phyloP scores from a whole-genome alignment of 768 basidiomycete species.

The Hypholoma sublateritium region DNA sequence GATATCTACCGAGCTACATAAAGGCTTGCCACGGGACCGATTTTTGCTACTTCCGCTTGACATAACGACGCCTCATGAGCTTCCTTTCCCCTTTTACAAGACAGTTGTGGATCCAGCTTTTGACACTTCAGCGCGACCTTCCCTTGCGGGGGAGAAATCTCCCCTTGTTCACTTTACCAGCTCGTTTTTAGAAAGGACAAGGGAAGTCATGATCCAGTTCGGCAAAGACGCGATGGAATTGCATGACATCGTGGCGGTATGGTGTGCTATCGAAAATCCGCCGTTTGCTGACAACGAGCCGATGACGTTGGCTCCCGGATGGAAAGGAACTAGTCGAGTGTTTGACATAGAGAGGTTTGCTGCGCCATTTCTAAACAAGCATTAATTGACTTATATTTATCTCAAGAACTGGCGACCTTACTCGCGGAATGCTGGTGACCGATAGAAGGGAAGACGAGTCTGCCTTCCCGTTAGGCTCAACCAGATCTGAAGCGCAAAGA shows the following conservation, averaged over 20 bases:
- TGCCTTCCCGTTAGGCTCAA: constrained; percentile 66
- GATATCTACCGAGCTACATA: constrained; percentile 33
- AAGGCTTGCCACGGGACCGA: constrained; percentile 60
- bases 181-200: constrained; percentile 71
- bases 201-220: constrained; percentile 75
- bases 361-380: neutral
- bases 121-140: constrained; percentile 46
- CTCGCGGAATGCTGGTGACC: constrained; percentile 85
- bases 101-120: constrained; percentile 63
- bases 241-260: constrained; percentile 88
- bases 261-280: constrained; percentile 80
- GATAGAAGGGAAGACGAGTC: constrained; percentile 69
- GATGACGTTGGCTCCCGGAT: constrained; percentile 43
- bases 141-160: constrained; percentile 44
- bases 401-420: constrained; percentile 69
- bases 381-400: neutral
- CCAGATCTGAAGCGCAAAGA: constrained; percentile 60
- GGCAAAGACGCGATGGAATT: constrained; percentile 88
- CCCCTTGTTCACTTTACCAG: constrained; percentile 78
- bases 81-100: constrained; percentile 69
- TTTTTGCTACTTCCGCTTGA: constrained; percentile 78
- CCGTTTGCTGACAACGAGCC: constrained; percentile 34
- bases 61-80: constrained; percentile 76
- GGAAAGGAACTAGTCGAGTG: constrained; percentile 50
- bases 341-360: constrained; percentile 68